Conservation (phyloP, 495 filamentous ascomycete species). For the Immersiella caudata region DNA sequence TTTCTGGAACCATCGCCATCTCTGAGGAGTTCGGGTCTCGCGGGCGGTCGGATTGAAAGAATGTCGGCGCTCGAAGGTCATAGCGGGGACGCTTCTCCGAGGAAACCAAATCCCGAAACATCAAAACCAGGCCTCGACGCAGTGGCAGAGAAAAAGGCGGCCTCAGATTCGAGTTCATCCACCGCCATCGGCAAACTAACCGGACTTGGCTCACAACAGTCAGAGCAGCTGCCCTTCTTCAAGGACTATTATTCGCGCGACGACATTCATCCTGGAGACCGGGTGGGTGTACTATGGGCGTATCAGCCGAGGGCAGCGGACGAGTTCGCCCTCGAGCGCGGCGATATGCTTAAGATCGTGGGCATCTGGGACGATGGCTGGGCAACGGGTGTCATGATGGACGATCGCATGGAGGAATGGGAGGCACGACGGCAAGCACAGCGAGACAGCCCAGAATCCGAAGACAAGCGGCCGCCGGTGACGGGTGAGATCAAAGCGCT, state of each 20-base stretch:
- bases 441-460: conserved; percentile 89
- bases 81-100: no score
- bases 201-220: no score
- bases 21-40: no score
- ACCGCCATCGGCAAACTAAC: no score
- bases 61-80: no score
- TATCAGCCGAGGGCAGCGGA: conserved; percentile 93
- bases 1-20: no score
- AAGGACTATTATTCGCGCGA: conserved; percentile 99
- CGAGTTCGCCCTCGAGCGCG: conserved; percentile 90
- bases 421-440: conserved; percentile 74
- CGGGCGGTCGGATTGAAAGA: no score
- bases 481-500: conserved; percentile 96
- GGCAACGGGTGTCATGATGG: conserved; percentile 87
- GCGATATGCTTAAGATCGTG: conserved; percentile 98
- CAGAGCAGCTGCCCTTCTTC: conserved; percentile 92
- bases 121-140: no score
- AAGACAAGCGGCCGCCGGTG: conserved; percentile 66
- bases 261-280: conserved; percentile 89
- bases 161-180: no score
- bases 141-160: no score
- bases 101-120: no score
- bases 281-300: conserved; percentile 91
- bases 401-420: conserved; percentile 86
- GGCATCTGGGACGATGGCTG: conserved; percentile 99